Base-by-base conservation (phyloP, 768 basidiomycete species). In the Serendipita sp. region DNA sequence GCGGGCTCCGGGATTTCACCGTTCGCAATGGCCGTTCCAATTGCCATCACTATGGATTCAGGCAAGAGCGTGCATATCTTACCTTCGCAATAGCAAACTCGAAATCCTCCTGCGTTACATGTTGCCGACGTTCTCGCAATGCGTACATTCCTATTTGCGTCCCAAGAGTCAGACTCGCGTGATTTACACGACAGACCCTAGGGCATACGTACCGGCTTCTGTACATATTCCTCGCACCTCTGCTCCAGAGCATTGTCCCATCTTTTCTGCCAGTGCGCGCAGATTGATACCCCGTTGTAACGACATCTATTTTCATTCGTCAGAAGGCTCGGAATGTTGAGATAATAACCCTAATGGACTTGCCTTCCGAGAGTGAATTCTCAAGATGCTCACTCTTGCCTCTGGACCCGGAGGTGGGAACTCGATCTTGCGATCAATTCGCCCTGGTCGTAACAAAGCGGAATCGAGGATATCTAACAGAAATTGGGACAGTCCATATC, bases 31-130 rank as follows among this genome's bases (percentile, higher is more conserved):
- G 15, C 58, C 48, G 35, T 53, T 8, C 30, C 24, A 45, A 46
- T n/a, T 35, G 68, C 47, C 18, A 7, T 51, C 69, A 63, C 28
- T 53, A 18, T 38, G n/a, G 18, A 24, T 24, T 24, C 8, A 3
- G 3, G 8, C 7, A 35, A n/a, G 60, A 32, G 11, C 51, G 16
- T 7, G 51, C 11, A 73, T 16, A 16, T 16, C 75, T 3, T 63
- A 88, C 92, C 82, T 96, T 98, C 2, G 94, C 93, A 11, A 97
- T 89, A 38, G 95, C 94, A 78, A 97, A 93, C 78, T 97, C 96
- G 71, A 98, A 98, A 72, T 98, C 95, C 72, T 98, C 95, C 74
- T 96, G 94, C 2, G 94, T 96, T 62, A 98, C 95, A 73, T 98
- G 94, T 68, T 96, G 94, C 68, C 95, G 78, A 66, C 95, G 82